phyloP scores from a whole-genome alignment of 257 asterid species.

The Solanum chiquidenum region DNA sequence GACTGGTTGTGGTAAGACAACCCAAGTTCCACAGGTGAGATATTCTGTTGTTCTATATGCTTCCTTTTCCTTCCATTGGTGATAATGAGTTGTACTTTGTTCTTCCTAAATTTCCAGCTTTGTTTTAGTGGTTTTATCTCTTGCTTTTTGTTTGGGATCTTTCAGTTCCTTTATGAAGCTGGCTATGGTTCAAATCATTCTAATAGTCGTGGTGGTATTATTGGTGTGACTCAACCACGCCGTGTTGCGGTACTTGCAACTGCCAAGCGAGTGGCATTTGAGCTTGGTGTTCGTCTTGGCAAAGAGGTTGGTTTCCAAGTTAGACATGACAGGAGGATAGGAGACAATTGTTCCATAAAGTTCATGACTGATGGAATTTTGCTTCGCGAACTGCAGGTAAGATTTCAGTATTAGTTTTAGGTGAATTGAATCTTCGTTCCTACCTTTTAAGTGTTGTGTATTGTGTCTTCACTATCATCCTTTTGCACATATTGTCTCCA shows the following conservation, averaged over 20 bases:
- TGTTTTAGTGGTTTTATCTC: neutral
- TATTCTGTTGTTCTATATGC: neutral
- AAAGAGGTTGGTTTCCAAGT: slow-evolving; percentile 97
- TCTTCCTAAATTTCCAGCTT: neutral
- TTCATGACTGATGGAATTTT: slow-evolving; percentile 98
- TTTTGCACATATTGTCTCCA: neutral
- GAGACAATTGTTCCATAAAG: slow-evolving; percentile 76
- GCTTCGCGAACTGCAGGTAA: slow-evolving; percentile 96
- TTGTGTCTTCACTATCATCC: neutral
- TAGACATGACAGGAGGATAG: slow-evolving; percentile 84
- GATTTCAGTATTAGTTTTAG: neutral
- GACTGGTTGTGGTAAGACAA: slow-evolving; percentile 97
- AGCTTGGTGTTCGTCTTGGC: slow-evolving; percentile 78
- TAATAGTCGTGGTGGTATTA: slow-evolving; percentile 49
- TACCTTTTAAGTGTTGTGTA: neutral
- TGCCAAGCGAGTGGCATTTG: slow-evolving; percentile 91
- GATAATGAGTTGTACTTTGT: neutral
- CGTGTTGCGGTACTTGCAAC: slow-evolving; percentile 98
- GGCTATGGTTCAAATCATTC: slow-evolving; percentile 53
- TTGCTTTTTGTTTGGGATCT: slow-evolving; percentile 10
- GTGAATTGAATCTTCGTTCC: neutral
- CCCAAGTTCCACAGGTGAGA: slow-evolving; percentile 97
- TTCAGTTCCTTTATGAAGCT: slow-evolving; percentile 92
- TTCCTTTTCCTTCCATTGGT: neutral
- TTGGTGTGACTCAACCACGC: slow-evolving; percentile 98